Evolutionary conservation across 2,329 filamentous ascomycete genomes (phyloP).

Genomic region (Ophiosphaerella narmari): DNA sequence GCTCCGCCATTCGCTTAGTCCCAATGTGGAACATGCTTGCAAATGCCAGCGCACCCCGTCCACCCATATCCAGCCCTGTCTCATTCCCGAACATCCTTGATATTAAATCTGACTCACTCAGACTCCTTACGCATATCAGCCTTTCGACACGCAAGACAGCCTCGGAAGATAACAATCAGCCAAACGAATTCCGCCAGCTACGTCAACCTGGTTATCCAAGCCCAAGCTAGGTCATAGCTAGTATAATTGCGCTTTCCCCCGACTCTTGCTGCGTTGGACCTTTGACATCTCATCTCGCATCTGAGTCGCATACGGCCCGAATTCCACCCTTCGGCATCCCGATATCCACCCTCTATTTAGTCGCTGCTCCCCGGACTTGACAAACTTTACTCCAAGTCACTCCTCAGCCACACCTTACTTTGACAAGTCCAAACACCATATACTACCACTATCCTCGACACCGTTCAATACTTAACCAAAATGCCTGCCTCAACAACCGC

Average conservation of each 20-base stretch:
- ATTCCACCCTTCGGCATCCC: conserved; percentile 5
- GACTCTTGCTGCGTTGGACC: conserved; percentile 8
- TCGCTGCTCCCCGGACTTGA: conserved; percentile 8
- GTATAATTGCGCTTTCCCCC: conserved; percentile 22
- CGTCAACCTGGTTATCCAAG: conserved; percentile 24
- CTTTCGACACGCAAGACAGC: conserved; percentile 13
- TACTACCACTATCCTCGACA: background rate
- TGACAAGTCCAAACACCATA: conserved; percentile 1
- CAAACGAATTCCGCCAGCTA: conserved; percentile 38
- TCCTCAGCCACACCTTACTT: background rate
- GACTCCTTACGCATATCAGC: conserved; percentile 31
- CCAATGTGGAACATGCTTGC: conserved; percentile 30
- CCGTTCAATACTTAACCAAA: conserved; percentile 4
- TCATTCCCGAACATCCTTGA: conserved; percentile 16
- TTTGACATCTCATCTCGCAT: conserved; percentile 25
- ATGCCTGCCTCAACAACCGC: conserved; percentile 35
- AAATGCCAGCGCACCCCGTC: conserved; percentile 36
- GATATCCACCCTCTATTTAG: conserved; percentile 22
- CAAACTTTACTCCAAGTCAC: background rate
- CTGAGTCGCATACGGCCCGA: conserved; percentile 1
- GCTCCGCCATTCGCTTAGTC: conserved; percentile 23
- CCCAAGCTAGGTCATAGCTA: conserved; percentile 37
- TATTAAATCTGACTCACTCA: conserved; percentile 47
- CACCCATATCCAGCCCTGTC: conserved; percentile 34
- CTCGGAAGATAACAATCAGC: conserved; percentile 28